A percentile compares a stretch with the other conserved stretches of the same genome.
Evolutionary conservation across 2,329 filamentous ascomycete species (phyloP).

Genomic region (Salinomyces thailandicus): DNA sequence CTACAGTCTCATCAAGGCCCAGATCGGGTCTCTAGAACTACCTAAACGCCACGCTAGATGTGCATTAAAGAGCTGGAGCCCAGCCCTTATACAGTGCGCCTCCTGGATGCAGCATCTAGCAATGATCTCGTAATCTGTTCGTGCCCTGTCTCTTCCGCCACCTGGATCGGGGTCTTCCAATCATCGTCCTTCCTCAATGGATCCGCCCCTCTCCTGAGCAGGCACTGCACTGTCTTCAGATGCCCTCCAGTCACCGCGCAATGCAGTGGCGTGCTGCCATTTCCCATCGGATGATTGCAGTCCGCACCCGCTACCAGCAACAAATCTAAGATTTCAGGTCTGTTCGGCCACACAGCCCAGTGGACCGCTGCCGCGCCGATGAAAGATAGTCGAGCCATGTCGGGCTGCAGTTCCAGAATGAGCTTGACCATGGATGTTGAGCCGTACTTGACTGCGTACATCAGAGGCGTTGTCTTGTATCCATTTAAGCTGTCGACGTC

Average conservation of each 20-base stretch:
- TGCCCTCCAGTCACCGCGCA: constrained; percentile 20
- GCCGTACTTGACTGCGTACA: constrained; percentile 25
- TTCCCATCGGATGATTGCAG: constrained; percentile 16
- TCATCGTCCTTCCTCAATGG: constrained; percentile 16
- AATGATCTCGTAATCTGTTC: constrained; percentile 11
- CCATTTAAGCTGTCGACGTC: constrained; percentile 19
- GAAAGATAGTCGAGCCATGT: constrained; percentile 18
- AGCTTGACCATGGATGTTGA: constrained; percentile 17
- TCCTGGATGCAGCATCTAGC: constrained; percentile 4
- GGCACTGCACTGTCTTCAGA: constrained; percentile 13
- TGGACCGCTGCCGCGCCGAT: constrained; percentile 22
- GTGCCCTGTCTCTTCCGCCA: constrained; percentile 13
- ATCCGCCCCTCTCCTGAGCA: constrained; percentile 22
- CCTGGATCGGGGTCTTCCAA: constrained; percentile 17
- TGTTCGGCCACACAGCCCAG: constrained; percentile 21
- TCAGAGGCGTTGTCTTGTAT: constrained; percentile 23
- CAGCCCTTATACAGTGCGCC: neutral
- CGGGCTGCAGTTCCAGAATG: constrained; percentile 18
- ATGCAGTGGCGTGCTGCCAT: constrained; percentile 22
- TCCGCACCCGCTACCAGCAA: constrained; percentile 21
- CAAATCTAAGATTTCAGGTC: constrained; percentile 16
- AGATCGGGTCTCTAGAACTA: too few species aligned
- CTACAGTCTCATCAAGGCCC: too few species aligned
- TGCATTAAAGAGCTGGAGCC: neutral
- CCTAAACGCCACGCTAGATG: constrained; percentile 3